These are phyloP conservation scores for Mayamaea pseudoterrestris DNA, from an alignment of 108 stramenopile genomes.

Conservation along the genomic window DNA sequence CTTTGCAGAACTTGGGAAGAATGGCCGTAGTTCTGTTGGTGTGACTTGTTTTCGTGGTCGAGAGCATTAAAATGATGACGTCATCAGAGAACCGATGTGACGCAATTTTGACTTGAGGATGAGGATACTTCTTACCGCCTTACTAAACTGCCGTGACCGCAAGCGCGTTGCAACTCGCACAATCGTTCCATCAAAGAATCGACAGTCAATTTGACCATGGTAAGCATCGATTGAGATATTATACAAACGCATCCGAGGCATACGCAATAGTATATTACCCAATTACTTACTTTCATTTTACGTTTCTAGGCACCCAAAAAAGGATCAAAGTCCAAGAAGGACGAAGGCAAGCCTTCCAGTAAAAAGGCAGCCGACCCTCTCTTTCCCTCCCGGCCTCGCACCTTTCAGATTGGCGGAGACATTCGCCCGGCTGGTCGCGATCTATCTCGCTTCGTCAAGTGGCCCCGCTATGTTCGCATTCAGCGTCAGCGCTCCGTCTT, in stretches of 20 bases:
- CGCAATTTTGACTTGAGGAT: no score
- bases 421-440: constrained; percentile 91
- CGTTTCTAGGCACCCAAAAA: background rate
- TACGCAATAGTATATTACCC: background rate
- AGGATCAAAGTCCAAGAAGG: constrained; percentile 32
- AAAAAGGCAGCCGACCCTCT: constrained; percentile 84
- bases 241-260: background rate
- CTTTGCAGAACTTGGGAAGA: no score
- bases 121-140: no score
- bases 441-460: constrained; percentile 93
- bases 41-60: no score
- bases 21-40: no score
- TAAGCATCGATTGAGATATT: background rate
- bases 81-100: no score
- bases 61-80: no score
- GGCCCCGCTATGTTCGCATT: constrained; percentile 97
- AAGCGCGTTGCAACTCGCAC: no score
- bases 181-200: no score
- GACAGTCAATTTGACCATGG: background rate
- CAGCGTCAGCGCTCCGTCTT: constrained; percentile 98
- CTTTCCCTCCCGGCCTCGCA: constrained; percentile 84
- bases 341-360: constrained; percentile 42
- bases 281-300: background rate
- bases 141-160: no score
- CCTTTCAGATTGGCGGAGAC: constrained; percentile 86